Evolutionary conservation across 2,329 filamentous ascomycete genomes (phyloP).

Genomic region (Arthrobotrys sinensis): DNA sequence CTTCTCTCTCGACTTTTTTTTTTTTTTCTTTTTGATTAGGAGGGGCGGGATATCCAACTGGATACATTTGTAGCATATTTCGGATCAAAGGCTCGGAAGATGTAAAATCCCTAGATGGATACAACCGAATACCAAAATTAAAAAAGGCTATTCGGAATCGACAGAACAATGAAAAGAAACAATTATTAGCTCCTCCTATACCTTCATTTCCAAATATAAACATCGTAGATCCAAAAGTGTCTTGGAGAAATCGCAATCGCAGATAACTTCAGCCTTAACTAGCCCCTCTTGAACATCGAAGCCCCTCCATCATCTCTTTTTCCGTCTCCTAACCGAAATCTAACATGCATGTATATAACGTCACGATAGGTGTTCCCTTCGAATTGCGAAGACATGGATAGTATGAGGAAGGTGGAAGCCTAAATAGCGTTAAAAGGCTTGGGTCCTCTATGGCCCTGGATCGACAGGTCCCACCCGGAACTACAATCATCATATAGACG

Average conservation of each 20-base stretch:
- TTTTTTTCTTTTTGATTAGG: constrained; percentile 29
- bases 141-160: constrained; percentile 14
- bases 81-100: constrained; percentile 28
- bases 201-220: neutral
- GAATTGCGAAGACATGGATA: constrained; percentile 8
- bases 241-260: neutral
- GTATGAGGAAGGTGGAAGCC: constrained; percentile 34
- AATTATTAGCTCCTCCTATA: constrained; percentile 13
- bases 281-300: neutral
- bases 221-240: neutral
- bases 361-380: constrained; percentile 23
- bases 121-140: constrained; percentile 29
- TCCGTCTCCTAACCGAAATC: constrained; percentile 2
- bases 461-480: constrained; percentile 22
- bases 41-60: constrained; percentile 21
- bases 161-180: constrained; percentile 33
- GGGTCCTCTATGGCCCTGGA: neutral
- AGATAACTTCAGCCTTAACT: constrained; percentile 20
- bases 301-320: neutral
- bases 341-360: constrained; percentile 12
- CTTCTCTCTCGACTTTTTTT: neutral
- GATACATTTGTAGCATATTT: constrained; percentile 38
- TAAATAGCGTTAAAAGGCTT: constrained; percentile 17
- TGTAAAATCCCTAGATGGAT: constrained; percentile 25
- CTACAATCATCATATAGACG: neutral